Evolutionary conservation across 306 rosid genomes (phyloP).

Genomic region (Cicer bijugum): DNA sequence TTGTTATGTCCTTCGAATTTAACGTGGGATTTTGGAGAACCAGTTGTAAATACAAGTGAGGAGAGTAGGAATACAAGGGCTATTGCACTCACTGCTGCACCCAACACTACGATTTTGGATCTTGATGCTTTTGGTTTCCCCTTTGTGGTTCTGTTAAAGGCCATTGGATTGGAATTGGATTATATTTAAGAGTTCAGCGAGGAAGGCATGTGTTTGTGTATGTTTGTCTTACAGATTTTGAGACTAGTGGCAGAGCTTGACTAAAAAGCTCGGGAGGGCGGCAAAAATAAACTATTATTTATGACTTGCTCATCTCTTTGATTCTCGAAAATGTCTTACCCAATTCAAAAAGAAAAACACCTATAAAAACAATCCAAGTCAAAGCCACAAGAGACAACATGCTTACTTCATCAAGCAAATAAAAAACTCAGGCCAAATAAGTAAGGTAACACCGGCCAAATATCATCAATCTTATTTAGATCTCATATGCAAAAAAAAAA

Average conservation of each 20-base stretch:
- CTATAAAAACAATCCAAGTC: conserved; percentile 51
- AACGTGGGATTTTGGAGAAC: conserved; percentile 32
- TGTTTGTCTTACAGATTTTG: not conserved
- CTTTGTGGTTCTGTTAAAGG: conserved; percentile 52
- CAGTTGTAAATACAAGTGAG: conserved; percentile 57
- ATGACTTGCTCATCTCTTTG: no score
- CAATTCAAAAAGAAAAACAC: conserved; percentile 93
- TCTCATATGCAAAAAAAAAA: no score
- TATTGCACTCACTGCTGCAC: conserved; percentile 47
- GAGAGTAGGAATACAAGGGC: conserved; percentile 57
- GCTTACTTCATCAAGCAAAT: conserved; percentile 38
- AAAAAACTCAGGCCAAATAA: no score
- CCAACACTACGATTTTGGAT: conserved; percentile 54
- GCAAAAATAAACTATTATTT: no score
- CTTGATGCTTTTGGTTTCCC: conserved; percentile 53
- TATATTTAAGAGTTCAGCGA: not conserved
- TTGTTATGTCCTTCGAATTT: not conserved
- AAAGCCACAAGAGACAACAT: conserved; percentile 29
- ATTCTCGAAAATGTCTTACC: conserved; percentile 68
- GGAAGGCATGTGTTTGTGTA: not conserved
- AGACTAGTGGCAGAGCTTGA: no score
- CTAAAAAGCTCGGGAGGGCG: no score
- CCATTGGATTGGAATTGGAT: conserved; percentile 48
- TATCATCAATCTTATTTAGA: no score
- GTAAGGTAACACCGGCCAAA: no score